phyloP scores from a whole-genome alignment of 1,139 yeast genomes.

The Blastobotrys proliferans region DNA sequence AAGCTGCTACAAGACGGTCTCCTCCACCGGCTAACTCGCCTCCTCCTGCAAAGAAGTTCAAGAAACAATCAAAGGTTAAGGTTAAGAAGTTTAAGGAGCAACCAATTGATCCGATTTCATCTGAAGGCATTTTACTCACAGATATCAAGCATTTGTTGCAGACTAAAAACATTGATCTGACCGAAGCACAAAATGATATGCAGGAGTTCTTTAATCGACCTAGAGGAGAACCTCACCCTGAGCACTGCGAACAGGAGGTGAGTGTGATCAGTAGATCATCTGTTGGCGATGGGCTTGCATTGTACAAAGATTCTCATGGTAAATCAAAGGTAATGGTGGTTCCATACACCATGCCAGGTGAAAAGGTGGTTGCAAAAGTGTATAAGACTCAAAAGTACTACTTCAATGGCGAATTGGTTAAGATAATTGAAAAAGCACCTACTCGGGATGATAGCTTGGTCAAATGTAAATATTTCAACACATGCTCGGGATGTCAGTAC shows the following conservation, averaged over 20 bases:
- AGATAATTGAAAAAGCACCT: conserved; percentile 45
- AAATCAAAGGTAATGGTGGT: conserved; percentile 46
- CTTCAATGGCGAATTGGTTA: conserved; percentile 70
- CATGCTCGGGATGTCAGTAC: conserved; percentile 90
- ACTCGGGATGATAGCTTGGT: conserved; percentile 53
- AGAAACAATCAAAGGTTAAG: conserved; percentile 33
- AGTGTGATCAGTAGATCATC: conserved; percentile 57
- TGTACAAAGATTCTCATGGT: conserved; percentile 23
- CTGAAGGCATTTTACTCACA: conserved; percentile 70
- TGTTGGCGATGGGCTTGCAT: conserved; percentile 53
- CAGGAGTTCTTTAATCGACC: conserved; percentile 58
- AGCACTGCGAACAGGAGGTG: conserved; percentile 58
- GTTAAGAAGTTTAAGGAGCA: conserved; percentile 54
- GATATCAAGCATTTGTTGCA: conserved; percentile 64
- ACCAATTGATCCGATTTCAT: conserved; percentile 69
- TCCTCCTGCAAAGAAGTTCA: conserved; percentile 10
- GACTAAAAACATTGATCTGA: conserved; percentile 42
- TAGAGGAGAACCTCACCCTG: conserved; percentile 48
- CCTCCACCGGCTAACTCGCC: neutral
- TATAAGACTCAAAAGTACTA: conserved; percentile 75
- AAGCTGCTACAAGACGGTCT: conserved; percentile 3
- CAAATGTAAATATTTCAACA: conserved; percentile 70
- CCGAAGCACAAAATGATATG: conserved; percentile 60
- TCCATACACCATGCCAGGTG: conserved; percentile 90
- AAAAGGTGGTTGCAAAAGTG: conserved; percentile 61